Evolutionary conservation across 257 asterid species (phyloP).

Genomic region (Lycium ferocissimum): DNA sequence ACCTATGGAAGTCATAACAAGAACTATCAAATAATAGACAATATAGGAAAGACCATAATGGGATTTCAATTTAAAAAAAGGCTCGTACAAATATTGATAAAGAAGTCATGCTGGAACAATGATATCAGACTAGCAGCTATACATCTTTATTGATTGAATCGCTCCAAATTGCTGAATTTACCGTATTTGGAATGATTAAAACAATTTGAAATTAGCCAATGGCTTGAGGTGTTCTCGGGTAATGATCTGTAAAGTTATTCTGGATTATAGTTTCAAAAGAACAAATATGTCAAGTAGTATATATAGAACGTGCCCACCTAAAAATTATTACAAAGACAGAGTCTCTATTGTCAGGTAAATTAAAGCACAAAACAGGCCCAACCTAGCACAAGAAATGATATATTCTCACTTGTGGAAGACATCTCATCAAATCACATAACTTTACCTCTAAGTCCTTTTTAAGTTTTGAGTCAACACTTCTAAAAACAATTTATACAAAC

Average conservation of each 20-base stretch:
- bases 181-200: conserved; percentile 7
- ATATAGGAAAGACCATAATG: not conserved
- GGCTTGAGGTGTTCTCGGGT: not conserved
- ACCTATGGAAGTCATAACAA: conserved; percentile 56
- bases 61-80: not conserved
- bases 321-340: not conserved
- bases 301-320: not conserved
- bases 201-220: not conserved
- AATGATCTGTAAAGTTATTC: conserved; percentile 7
- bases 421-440: not conserved
- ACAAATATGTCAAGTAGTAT: not conserved
- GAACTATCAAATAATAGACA: conserved; percentile 9
- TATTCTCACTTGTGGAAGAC: conserved; percentile 1
- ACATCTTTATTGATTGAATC: not conserved
- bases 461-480: conserved; percentile 1
- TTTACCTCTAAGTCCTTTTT: not conserved
- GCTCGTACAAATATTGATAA: conserved; percentile 5
- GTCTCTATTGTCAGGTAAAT: not conserved
- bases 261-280: not conserved
- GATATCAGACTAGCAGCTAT: not conserved
- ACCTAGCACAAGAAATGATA: not conserved
- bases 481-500: conserved; percentile 46
- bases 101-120: not conserved
- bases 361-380: not conserved
- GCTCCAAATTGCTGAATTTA: not conserved